These are phyloP conservation scores for Quercus robur DNA, from an alignment of 306 rosid genomes.

Conservation along the genomic window DNA sequence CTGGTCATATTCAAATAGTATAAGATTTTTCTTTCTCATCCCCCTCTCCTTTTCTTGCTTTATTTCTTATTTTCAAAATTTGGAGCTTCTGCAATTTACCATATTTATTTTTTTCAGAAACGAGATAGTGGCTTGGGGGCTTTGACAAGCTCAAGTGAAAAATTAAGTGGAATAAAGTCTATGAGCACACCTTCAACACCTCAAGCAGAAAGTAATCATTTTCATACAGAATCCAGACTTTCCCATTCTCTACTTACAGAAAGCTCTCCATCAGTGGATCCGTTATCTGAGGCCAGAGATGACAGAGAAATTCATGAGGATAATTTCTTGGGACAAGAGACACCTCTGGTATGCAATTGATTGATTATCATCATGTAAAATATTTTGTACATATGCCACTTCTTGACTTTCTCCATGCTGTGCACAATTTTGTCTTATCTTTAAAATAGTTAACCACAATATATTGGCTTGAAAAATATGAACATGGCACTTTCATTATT, in stretches of 20 bases:
- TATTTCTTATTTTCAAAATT: constrained; percentile 21
- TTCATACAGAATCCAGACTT: constrained; percentile 58
- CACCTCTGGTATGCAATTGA: constrained; percentile 70
- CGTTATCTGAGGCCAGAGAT: constrained; percentile 62
- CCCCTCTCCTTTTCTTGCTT: constrained; percentile 3
- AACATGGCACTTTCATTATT: background rate
- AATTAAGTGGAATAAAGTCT: constrained; percentile 89
- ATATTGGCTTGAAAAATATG: background rate
- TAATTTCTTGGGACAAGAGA: constrained; percentile 67
- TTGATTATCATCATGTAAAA: constrained; percentile 6
- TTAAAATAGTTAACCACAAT: background rate
- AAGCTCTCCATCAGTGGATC: constrained; percentile 75
- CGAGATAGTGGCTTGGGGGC: constrained; percentile 67
- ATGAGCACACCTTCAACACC: constrained; percentile 89
- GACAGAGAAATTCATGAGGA: constrained; percentile 57
- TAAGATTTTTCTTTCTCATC: background rate
- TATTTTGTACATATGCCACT: background rate
- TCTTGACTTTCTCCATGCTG: background rate
- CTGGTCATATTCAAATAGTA: constrained; percentile 6
- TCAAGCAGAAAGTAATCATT: constrained; percentile 67
- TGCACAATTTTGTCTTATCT: background rate
- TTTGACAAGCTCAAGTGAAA: constrained; percentile 70
- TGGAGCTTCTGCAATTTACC: constrained; percentile 26
- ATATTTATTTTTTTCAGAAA: constrained; percentile 58
- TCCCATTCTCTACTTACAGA: constrained; percentile 70